Conservation (phyloP, 2,329 filamentous ascomycete species). For the Akanthomyces muscarius region DNA sequence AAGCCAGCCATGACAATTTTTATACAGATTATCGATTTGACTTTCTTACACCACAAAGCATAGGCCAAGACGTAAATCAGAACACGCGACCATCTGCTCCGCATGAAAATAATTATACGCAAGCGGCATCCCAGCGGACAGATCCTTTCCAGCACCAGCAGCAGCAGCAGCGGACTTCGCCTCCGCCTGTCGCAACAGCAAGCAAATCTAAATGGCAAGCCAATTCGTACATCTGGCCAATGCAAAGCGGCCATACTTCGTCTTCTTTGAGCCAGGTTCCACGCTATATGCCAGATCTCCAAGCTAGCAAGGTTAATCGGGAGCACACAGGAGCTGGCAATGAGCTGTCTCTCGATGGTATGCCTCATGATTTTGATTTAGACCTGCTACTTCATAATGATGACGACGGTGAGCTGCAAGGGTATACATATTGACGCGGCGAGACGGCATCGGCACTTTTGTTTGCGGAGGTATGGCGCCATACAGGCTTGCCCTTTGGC, state of each 20-base stretch:
- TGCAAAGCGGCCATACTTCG: not conserved
- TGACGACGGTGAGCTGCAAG: too few species aligned
- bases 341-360: not conserved
- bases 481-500: too few species aligned
- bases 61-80: not conserved
- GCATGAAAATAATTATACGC: not conserved
- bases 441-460: too few species aligned
- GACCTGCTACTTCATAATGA: not conserved
- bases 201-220: too few species aligned
- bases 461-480: too few species aligned
- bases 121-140: not conserved
- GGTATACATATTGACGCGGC: too few species aligned
- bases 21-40: not conserved
- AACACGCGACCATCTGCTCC: not conserved
- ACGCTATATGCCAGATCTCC: not conserved
- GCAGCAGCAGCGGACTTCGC: not conserved
- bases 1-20: not conserved
- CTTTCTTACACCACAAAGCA: not conserved
- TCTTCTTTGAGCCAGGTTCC: not conserved
- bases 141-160: not conserved
- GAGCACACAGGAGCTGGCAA: not conserved
- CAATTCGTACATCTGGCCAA: not conserved
- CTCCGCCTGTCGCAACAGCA: not conserved
- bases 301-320: not conserved
- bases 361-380: not conserved